Evolutionary conservation across 75 land plant genomes (phyloP).

Genomic region (Picea glauca): DNA sequence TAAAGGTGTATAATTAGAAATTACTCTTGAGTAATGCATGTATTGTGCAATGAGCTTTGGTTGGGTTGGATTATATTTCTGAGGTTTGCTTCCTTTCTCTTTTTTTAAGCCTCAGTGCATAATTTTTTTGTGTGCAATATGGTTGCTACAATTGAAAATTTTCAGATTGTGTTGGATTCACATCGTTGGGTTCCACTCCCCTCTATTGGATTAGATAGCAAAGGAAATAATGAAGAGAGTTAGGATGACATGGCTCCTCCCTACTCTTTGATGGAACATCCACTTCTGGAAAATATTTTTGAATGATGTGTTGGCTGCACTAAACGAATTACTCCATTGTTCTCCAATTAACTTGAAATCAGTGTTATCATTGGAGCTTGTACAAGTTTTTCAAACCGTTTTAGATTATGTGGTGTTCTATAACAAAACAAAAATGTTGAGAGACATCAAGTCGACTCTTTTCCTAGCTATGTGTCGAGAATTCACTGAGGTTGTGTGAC

Average conservation of each 20-base stretch:
- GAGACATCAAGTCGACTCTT: slow-evolving; percentile 75
- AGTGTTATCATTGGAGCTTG: slow-evolving; percentile 70
- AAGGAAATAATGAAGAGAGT: too few species aligned
- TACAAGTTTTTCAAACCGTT: slow-evolving; percentile 76
- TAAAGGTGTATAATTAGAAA: slow-evolving; percentile 81
- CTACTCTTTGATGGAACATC: too few species aligned
- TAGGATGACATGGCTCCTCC: too few species aligned
- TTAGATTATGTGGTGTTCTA: slow-evolving; percentile 74
- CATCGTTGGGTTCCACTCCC: too few species aligned
- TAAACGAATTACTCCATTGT: slow-evolving; percentile 93
- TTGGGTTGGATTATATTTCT: slow-evolving; percentile 93
- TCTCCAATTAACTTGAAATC: slow-evolving; percentile 77
- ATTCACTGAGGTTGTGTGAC: slow-evolving; percentile 91
- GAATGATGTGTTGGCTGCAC: slow-evolving; percentile 92
- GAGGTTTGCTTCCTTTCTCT: slow-evolving; percentile 94
- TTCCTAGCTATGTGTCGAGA: too few species aligned
- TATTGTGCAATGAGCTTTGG: slow-evolving; percentile 98
- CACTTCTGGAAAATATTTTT: too few species aligned
- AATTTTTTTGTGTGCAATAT: slow-evolving; percentile 88
- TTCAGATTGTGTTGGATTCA: too few species aligned
- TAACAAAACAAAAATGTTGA: slow-evolving; percentile 71
- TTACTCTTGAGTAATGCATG: slow-evolving; percentile 92
- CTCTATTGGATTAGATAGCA: too few species aligned
- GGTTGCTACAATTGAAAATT: slow-evolving; percentile 84
- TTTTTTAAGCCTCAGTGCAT: slow-evolving; percentile 87